Conservation (phyloP, 495 filamentous ascomycete genomes). For the Aspergillus homomorphus region DNA sequence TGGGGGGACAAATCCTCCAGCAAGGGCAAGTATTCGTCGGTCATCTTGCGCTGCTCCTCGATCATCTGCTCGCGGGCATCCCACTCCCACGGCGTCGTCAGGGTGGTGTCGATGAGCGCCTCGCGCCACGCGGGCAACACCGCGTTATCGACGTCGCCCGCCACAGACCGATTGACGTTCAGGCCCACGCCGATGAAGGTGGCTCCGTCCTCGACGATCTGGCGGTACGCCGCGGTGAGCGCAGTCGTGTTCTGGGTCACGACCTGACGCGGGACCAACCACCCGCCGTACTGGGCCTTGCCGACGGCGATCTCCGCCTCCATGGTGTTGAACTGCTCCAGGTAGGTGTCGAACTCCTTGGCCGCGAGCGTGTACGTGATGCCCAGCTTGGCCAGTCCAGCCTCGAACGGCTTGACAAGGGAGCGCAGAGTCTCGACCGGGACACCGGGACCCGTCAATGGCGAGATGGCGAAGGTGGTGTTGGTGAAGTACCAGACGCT, state of each 20-base stretch:
- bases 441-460: conserved; percentile 36
- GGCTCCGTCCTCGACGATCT: conserved; percentile 40
- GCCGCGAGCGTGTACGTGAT: conserved; percentile 27
- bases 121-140: conserved; percentile 61
- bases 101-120: conserved; percentile 40
- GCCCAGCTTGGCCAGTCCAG: conserved; percentile 25
- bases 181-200: conserved; percentile 45
- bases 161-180: conserved; percentile 36
- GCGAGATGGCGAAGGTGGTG: conserved; percentile 44
- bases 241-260: conserved; percentile 47
- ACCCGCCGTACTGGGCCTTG: conserved; percentile 53
- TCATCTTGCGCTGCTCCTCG: conserved; percentile 35
- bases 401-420: conserved; percentile 31
- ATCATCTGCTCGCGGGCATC: conserved; percentile 34
- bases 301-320: conserved; percentile 37
- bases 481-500: conserved; percentile 49
- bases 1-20: conserved; percentile 37
- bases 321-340: conserved; percentile 44
- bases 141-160: conserved; percentile 51
- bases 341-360: conserved; percentile 40
- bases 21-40: conserved; percentile 41
- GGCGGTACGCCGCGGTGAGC: conserved; percentile 35
- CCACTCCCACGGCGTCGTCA: conserved; percentile 44
- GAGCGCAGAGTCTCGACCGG: conserved; percentile 22
- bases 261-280: conserved; percentile 52